Evolutionary conservation across 2,329 filamentous ascomycete genomes (phyloP).

Genomic region (Stagonosporopsis cucurbitacearum): DNA sequence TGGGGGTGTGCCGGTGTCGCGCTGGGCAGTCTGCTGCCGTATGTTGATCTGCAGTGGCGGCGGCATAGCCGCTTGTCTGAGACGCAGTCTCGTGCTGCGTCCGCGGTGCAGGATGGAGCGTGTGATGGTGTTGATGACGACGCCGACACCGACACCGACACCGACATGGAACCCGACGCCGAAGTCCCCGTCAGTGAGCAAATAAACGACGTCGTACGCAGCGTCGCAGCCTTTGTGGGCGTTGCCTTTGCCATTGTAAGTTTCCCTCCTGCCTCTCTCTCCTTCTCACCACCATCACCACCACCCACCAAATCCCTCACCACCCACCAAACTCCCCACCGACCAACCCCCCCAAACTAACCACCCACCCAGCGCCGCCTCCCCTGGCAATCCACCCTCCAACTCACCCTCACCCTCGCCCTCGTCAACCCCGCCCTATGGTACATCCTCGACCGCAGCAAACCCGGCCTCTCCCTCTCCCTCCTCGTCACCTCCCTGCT

Average conservation of each 20-base stretch:
- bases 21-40: constrained; percentile 81
- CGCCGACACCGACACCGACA: too few relatives aligned
- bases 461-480: constrained; percentile 81
- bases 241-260: constrained; percentile 84
- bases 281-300: not conserved
- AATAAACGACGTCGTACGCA: constrained; percentile 76
- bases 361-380: constrained; percentile 73
- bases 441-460: constrained; percentile 94
- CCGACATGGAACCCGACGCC: constrained; percentile 33
- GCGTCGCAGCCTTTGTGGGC: constrained; percentile 73
- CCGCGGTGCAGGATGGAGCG: too few relatives aligned
- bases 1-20: constrained; percentile 84
- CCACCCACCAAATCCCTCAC: not conserved
- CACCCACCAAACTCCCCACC: not conserved
- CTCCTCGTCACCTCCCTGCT: constrained; percentile 75
- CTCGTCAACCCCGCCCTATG: constrained; percentile 92
- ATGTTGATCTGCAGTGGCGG: constrained; percentile 80
- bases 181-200: constrained; percentile 61
- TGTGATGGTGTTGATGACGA: too few relatives aligned
- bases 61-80: constrained; percentile 46
- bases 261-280: constrained; percentile 21
- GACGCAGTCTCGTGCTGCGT: too few relatives aligned
- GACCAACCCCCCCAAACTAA: not conserved
- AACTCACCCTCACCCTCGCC: constrained; percentile 86
- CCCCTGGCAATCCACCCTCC: constrained; percentile 93